phyloP scores from a whole-genome alignment of 2,329 filamentous ascomycete species.

The Fusarium sp. region DNA sequence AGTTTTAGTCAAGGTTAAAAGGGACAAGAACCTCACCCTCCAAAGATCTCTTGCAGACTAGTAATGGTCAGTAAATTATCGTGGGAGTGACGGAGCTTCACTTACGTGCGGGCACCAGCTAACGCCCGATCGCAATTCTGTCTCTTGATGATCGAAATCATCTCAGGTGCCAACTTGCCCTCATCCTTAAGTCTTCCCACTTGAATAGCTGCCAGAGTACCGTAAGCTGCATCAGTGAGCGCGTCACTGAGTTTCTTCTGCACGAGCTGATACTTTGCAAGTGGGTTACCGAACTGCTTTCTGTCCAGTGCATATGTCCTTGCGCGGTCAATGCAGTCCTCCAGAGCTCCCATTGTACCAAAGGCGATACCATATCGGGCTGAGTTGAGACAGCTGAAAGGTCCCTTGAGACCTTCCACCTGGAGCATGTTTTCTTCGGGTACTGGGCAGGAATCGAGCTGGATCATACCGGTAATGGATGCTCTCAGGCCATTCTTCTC shows the following conservation, averaged over 20 bases:
- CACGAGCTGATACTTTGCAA: conserved; percentile 95
- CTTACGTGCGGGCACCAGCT: conserved; percentile 73
- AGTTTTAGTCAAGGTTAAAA: not conserved
- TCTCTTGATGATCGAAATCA: conserved; percentile 96
- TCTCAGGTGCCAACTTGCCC: conserved; percentile 86
- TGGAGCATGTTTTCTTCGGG: conserved; percentile 93
- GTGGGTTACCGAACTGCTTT: conserved; percentile 92
- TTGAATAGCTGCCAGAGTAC: conserved; percentile 85
- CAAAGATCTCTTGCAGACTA: conserved; percentile 88
- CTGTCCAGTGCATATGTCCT: conserved; percentile 87
- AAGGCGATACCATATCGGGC: conserved; percentile 93
- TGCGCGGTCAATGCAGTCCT: conserved; percentile 87
- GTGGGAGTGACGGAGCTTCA: rapidly evolving
- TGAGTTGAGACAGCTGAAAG: conserved; percentile 93
- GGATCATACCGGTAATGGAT: conserved; percentile 97
- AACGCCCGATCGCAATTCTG: conserved; percentile 96
- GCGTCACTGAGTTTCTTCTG: conserved; percentile 98
- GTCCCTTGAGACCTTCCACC: conserved; percentile 85
- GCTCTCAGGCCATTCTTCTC: conserved; percentile 94
- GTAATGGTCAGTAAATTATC: not conserved
- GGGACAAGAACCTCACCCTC: conserved; percentile 60
- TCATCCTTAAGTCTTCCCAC: conserved; percentile 92
- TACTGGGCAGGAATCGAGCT: conserved; percentile 88
- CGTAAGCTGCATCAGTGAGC: conserved; percentile 87
- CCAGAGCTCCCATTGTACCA: conserved; percentile 90